Base-by-base conservation (phyloP, 2,329 filamentous ascomycete genomes). In the Colletotrichum coccodes region DNA sequence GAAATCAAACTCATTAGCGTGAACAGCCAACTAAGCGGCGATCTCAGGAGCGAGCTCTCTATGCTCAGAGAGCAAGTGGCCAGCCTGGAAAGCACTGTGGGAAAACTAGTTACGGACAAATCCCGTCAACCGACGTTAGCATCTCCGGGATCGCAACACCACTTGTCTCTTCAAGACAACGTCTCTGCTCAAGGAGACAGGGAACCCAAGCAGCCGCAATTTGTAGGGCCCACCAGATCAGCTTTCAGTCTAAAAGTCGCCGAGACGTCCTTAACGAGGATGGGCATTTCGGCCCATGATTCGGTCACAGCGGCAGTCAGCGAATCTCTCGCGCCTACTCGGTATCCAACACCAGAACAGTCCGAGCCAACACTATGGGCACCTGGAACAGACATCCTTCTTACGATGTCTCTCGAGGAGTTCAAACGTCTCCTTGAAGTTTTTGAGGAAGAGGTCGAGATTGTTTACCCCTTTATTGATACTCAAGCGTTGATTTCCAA, bases 361-460 rank as follows among this genome's bases (percentile, higher is more conserved):
- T 66, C 63, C 12, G 63, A 66, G 28, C 40, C 63, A 23, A 42
- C 63, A 3, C 49, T 32, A 2, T 62, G 57, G 12, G 42, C 44
- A 30, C 63, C 40, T n/a, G 63, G 58, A 1, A 56, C 49, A 7
- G 68, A 70, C 9, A 49, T 62, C 3, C 64, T 70, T 2, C 68
- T 70, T 4, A 57, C 68, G 0, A 52, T 70, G 28, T 30, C 64
- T 0, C 58, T 72, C 0, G 70, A 68, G 0, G 79, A 80, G 11
- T 47, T 79, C 0, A 67, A 72, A 0, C 71, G 79, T 26, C 75
- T 81, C 42, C 71, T 81, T n/a, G 72, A 76, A 16, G 75, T 79
- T 12, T 82, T 79, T 36, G 76, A 79, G 26, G 81, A 83, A 50
- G 80, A 82, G 61, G 77, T 81, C 23, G 80, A 81, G 23, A 75